Base-by-base conservation (phyloP, 2,329 filamentous ascomycete species). In the Fonsecaea erecta region DNA sequence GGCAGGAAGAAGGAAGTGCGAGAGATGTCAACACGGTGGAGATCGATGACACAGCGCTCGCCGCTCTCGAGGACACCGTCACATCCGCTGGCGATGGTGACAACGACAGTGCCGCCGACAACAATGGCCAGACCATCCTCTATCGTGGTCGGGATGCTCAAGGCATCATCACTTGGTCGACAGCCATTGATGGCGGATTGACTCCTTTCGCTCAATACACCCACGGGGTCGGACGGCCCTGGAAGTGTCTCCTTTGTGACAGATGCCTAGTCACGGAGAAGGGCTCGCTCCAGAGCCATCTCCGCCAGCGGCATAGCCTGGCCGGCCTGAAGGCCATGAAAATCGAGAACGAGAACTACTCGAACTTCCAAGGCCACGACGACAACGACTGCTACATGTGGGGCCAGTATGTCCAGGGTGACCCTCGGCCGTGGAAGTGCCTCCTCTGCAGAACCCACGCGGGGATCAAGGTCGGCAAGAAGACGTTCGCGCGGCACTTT, bases 351-450 rank as follows among this genome's bases (percentile, higher is more conserved):
- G 34, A 52, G 1, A 55, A 55, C 8, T 26, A 18, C 24, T 46
- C 48, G 21, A 40, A 40, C 54, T 58, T 58, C 34, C n/a, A 53
- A 16, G 54, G 46, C 37, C 40, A 63, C 40, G 43, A 53, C 12
- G 54, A 54, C 46, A 12, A 63, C 3, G 61, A 63, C 24, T 63
- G 61, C 30, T 58, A 43, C 61, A 37, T 58, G 30, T 58, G 30
- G 24, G 61, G 54, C 32, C 26, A 52, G 46, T 63, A 53, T 6
- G 37, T 48, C 54, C 12, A 28, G 2, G 54, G 43, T 14, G 61
- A 53, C 21, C 32, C 12, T 5, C 16, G 16, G 3, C 61, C 32
- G 9, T 63, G 46, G 32, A 56, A 58, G 40, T 63, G 61, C 34
- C 61, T 63, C 14, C 14, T 63, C 30, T 63, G 61, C 61, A 12